Evolutionary conservation across 106 monocot genomes (phyloP), one percentile per base, ranked within the genome.

Genomic region (Alisma plantagoaquatica): DNA sequence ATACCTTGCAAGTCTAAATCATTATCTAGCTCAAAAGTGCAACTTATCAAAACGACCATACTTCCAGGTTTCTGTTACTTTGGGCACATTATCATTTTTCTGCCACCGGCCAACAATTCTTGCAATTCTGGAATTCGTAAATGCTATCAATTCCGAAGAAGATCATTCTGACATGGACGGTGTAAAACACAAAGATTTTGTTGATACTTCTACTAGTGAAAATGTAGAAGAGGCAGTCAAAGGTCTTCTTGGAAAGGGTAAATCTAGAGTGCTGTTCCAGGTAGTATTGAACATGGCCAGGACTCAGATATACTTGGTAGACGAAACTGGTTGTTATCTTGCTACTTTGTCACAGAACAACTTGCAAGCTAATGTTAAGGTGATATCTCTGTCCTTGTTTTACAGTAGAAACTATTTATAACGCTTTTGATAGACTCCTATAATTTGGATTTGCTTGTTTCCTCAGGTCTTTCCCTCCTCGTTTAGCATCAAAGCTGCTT

Each of bases 91-190:
- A 41, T 79, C 98, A 12, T 98, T 98, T 60, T 98, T 79, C 62
- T 98, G 84, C 52, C 76, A 90, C 61, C 81, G 98, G 28, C 98
- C 98, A 22, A 98, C 98, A 35, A 79, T 98, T 57, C 72, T 89
- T 74, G 89, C 85, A 35, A 84, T 82, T 41, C 43, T 98, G 69
- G 85, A 74, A 50, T 89, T 90, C 69, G 63, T 70, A 27, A 81
- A 84, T 72, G 78, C 81, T 46, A 77, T 98, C 48, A 98, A 79
- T 64, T 30, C 65, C 60, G 42, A 31, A 10, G 76, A 98, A 44
- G 74, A 44, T 21, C 23, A 31, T 23, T 42, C 31, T 32, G 47
- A 59, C n/a, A 30, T 16, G 41, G 4, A 22, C 35, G 43, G 3
- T 56, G 56, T 61, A 27, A 10, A 33, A 24, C 41, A 59, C 59